Base-by-base conservation (phyloP, 345 rosid species). In the Theobroma cacao region DNA sequence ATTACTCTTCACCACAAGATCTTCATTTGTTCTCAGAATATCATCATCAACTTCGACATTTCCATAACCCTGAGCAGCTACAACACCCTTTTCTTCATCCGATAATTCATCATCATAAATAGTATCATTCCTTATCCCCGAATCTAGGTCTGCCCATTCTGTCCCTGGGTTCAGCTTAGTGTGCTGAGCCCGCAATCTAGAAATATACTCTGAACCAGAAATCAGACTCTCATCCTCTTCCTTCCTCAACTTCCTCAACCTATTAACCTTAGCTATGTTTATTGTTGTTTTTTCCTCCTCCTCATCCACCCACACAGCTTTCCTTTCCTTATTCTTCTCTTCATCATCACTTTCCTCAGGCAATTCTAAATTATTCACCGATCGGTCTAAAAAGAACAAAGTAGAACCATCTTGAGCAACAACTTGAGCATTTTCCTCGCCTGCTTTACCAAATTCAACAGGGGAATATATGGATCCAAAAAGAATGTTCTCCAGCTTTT, bases 291-390 rank as follows among this genome's bases (percentile, higher is more conserved):
- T 71, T 72, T 84, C 89, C 88, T 95, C 98, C 85, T 94, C 98
- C 60, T 95, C 97, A 78, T 95, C 98, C 48, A 87, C 91, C 98
- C 98, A 95, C 0, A 77, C 98, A 58, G 98, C 87, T 78, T 87
- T 84, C 77, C 86, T 87, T 72, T 78, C 70, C 63, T 76, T 71
- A 34, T 50, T 78, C 64, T 71, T 84, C 77, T 81, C 90, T 66
- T 80, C 94, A 41, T 67, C 87, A 38, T 84, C 75, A 53, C 75
- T 74, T 48, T 73, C 53, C 40, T 82, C 91, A 2, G 59, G 67
- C 34, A 80, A 79, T 74, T 75, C 83, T 26, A 31, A 69, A 34
- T 72, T 77, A 72, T 75, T 77, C 18, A 91, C 90, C 40, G 88
- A 82, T 43, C 85, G 90, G 75, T 90, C 97, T 38, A 91, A 79